Percentiles rank a stretch among this genome's conserved stretches.
These are phyloP conservation scores for Backusella luteola DNA, from an alignment of 192 early-diverging fungal genomes.

Conservation along the genomic window DNA sequence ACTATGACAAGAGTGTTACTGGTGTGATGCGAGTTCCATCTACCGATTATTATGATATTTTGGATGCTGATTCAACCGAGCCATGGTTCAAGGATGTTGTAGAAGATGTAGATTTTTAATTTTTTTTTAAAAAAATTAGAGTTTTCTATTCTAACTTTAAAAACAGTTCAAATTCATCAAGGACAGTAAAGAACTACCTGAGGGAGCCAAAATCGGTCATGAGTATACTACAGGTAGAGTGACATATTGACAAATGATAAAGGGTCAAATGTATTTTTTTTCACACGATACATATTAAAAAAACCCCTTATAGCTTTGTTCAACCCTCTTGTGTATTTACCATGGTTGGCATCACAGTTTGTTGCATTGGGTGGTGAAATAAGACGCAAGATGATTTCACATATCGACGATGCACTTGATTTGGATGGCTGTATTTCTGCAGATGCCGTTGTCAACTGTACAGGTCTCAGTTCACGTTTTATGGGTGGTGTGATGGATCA, in stretches of 20 bases:
- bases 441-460: conserved; percentile 75
- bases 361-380: conserved; percentile 50
- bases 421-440: conserved; percentile 26
- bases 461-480: conserved; percentile 63
- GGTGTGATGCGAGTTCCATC: conserved; percentile 54
- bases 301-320: conserved; percentile 28
- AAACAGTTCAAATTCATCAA: conserved; percentile 42
- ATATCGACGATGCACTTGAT: conserved; percentile 51
- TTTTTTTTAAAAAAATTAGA: neutral
- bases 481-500: conserved; percentile 74
- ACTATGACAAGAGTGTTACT: conserved; percentile 19
- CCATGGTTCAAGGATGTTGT: conserved; percentile 63
- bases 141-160: neutral
- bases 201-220: conserved; percentile 55
- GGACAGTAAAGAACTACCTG: conserved; percentile 46
- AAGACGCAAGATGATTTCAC: conserved; percentile 31
- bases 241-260: neutral
- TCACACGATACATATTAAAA: neutral
- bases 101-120: conserved; percentile 38
- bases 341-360: conserved; percentile 53
- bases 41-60: conserved; percentile 57
- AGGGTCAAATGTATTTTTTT: neutral
- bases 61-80: conserved; percentile 48
- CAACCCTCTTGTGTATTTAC: conserved; percentile 65
- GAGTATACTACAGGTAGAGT: conserved; percentile 56